Conservation (phyloP, 768 basidiomycete genomes). For the Pholiota molesta region DNA sequence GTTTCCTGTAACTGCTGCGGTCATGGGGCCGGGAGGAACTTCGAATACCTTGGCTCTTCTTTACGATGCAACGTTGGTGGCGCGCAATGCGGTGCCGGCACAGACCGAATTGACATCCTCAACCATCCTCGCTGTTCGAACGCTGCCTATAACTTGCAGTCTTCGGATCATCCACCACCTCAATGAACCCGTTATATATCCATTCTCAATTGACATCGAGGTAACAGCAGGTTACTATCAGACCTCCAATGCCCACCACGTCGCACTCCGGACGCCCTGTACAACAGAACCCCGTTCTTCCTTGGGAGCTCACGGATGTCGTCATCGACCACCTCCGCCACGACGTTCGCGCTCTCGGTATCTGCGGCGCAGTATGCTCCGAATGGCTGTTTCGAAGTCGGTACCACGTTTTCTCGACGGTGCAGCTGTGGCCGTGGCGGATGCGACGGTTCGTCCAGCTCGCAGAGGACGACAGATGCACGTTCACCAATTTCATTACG, state of each 20-base stretch:
- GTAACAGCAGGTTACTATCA: no score
- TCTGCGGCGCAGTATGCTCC: constrained; percentile 33
- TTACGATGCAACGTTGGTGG: neutral
- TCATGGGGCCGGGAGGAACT: constrained; percentile 7
- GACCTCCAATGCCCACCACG: neutral
- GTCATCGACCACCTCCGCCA: constrained; percentile 36
- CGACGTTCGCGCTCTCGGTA: constrained; percentile 26
- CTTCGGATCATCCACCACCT: neutral
- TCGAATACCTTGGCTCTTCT: neutral
- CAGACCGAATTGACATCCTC: neutral
- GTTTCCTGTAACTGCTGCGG: neutral
- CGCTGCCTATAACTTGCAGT: neutral
- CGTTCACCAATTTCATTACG: constrained; percentile 27
- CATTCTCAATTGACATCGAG: neutral
- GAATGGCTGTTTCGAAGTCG: constrained; percentile 35
- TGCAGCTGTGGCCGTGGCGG: constrained; percentile 33
- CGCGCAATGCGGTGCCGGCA: neutral
- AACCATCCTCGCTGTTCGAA: neutral
- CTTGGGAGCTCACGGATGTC: constrained; percentile 35
- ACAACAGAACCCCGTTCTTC: constrained; percentile 20
- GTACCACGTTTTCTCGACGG: constrained; percentile 32
- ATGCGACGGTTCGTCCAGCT: constrained; percentile 27
- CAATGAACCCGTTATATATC: neutral
- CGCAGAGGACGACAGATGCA: constrained; percentile 21
- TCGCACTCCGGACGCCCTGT: neutral